phyloP scores from a whole-genome alignment of 352 stramenopile genomes.

The Phytophthora pistaciae region DNA sequence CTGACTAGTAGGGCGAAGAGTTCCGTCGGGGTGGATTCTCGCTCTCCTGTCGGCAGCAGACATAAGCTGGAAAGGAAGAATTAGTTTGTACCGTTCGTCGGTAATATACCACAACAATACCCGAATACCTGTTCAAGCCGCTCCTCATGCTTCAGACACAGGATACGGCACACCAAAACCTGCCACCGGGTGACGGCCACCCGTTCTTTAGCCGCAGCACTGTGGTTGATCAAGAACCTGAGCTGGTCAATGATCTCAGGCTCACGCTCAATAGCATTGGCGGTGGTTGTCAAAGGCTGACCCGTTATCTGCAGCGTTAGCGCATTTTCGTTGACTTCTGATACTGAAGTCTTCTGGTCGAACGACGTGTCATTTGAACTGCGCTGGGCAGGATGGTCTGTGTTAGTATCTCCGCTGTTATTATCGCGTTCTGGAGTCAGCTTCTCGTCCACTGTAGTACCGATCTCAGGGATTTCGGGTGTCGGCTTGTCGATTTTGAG shows the following conservation, averaged over 20 bases:
- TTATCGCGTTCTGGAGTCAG: constrained; percentile 5
- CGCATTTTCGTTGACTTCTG: constrained; percentile 1
- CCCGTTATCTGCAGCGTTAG: constrained; percentile 1
- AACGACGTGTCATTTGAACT: not conserved
- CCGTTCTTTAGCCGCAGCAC: constrained; percentile 27
- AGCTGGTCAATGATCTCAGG: constrained; percentile 62
- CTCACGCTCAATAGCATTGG: constrained; percentile 38
- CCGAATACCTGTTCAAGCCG: constrained; percentile 45
- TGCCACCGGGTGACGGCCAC: constrained; percentile 51
- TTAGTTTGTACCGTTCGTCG: not conserved
- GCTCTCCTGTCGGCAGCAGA: constrained; percentile 12
- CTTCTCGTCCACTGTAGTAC: not conserved
- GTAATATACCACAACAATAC: not conserved
- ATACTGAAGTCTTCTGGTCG: not conserved
- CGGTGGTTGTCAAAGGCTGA: constrained; percentile 4
- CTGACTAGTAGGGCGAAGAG: not conserved
- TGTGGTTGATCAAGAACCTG: constrained; percentile 51
- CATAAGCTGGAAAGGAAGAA: constrained; percentile 14
- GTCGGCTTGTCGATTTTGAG: not conserved
- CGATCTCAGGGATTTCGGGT: not conserved
- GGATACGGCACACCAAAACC: constrained; percentile 52
- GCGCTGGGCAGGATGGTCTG: not conserved
- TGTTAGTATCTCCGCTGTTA: constrained; percentile 14
- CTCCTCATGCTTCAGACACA: constrained; percentile 29
- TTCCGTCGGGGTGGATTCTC: constrained; percentile 14